These are phyloP conservation scores for Martiniozyma abietophila DNA, from an alignment of 805 yeast species.

Conservation along the genomic window DNA sequence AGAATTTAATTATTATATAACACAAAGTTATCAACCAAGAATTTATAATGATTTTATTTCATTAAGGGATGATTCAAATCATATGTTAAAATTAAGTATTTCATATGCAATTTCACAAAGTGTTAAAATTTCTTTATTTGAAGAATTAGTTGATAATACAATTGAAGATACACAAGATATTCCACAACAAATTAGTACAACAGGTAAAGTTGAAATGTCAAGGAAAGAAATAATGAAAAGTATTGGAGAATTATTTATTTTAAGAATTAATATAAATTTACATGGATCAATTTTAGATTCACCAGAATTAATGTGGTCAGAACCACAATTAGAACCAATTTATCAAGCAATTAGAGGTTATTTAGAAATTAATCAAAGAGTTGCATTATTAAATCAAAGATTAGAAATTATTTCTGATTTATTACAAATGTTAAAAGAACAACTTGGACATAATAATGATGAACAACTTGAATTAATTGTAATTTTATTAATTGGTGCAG, in stretches of 20 bases:
- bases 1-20: slow-evolving; percentile 90
- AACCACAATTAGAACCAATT: slow-evolving; percentile 94
- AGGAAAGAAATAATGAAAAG: slow-evolving; percentile 94
- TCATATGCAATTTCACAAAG: slow-evolving; percentile 96
- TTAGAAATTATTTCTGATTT: slow-evolving; percentile 89
- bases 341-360: slow-evolving; percentile 96
- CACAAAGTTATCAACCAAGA: slow-evolving; percentile 90
- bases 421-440: slow-evolving; percentile 93
- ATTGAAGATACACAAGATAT: slow-evolving; percentile 96
- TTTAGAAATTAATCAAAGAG: slow-evolving; percentile 90
- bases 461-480: slow-evolving; percentile 89
- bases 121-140: slow-evolving; percentile 90
- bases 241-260: slow-evolving; percentile 89
- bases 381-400: slow-evolving; percentile 80
- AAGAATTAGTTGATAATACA: slow-evolving; percentile 92
- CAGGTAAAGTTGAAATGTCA: slow-evolving; percentile 92
- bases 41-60: slow-evolving; percentile 94
- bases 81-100: slow-evolving; percentile 85
- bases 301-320: slow-evolving; percentile 98
- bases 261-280: slow-evolving; percentile 70
- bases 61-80: slow-evolving; percentile 77
- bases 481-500: slow-evolving; percentile 83
- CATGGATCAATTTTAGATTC: slow-evolving; percentile 90
- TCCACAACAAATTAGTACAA: slow-evolving; percentile 89
- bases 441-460: slow-evolving; percentile 88